Conservation (phyloP, 306 rosid genomes). For the Senna siamea region DNA sequence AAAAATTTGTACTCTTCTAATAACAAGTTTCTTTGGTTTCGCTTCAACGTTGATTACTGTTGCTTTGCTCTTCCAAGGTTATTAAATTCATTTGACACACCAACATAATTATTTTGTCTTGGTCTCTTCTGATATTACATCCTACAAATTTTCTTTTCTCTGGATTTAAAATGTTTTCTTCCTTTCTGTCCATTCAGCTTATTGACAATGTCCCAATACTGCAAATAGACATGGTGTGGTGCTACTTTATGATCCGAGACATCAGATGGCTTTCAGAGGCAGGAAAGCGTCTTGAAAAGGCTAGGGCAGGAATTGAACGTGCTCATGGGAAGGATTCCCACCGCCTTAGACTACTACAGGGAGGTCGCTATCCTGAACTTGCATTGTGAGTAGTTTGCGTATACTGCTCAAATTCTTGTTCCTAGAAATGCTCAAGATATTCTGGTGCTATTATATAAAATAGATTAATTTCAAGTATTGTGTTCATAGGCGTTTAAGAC, state of each 20-base stretch:
- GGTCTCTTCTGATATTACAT: conserved; percentile 33
- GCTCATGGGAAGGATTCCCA: conserved; percentile 83
- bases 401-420: conserved; percentile 17
- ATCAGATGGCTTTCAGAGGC: conserved; percentile 85
- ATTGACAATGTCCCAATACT: conserved; percentile 90
- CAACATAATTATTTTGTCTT: not conserved
- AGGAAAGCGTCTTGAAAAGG: conserved; percentile 75
- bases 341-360: conserved; percentile 79
- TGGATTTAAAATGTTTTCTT: conserved; percentile 29
- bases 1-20: not conserved
- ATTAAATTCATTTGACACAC: conserved; percentile 12
- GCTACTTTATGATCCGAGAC: conserved; percentile 96
- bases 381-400: conserved; percentile 68
- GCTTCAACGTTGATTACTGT: not conserved
- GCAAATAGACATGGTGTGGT: conserved; percentile 98
- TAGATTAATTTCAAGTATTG: conserved; percentile 32
- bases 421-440: not conserved
- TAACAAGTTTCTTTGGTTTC: conserved; percentile 18
- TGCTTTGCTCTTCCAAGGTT: conserved; percentile 13
- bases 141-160: not conserved
- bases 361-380: conserved; percentile 81
- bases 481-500: conserved; percentile 69
- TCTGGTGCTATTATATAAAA: conserved; percentile 7
- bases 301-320: conserved; percentile 76
- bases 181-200: conserved; percentile 56